Evolutionary conservation across 2,329 filamentous ascomycete species (phyloP).

Genomic region (Microcyclospora pomicola): DNA sequence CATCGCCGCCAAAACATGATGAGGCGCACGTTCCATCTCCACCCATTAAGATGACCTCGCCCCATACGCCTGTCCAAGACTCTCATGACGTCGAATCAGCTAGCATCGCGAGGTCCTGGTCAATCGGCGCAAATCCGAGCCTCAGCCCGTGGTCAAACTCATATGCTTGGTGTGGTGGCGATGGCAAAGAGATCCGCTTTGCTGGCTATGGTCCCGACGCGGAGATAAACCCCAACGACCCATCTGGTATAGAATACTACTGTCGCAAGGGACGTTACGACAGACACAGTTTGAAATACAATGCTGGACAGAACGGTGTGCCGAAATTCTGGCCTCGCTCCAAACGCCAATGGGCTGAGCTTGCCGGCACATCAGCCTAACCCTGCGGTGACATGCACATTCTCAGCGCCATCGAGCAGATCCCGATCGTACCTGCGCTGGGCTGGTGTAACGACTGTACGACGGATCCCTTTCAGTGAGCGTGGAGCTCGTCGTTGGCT

Average conservation of each 20-base stretch:
- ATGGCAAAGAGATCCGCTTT: slow-evolving; percentile 24
- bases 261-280: background rate
- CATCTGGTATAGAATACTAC: slow-evolving; percentile 10
- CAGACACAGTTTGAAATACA: background rate
- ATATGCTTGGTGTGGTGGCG: slow-evolving; percentile 23
- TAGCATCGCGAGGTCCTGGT: slow-evolving; percentile 2
- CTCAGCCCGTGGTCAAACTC: slow-evolving; percentile 6
- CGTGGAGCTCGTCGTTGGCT: too few relatives aligned
- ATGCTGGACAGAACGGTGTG: background rate
- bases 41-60: background rate
- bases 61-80: slow-evolving; percentile 4
- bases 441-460: slow-evolving; percentile 3
- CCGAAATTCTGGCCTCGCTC: slow-evolving; percentile 11
- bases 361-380: slow-evolving; percentile 4
- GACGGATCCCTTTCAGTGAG: background rate
- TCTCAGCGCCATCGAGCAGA: slow-evolving; percentile 8
- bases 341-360: slow-evolving; percentile 15
- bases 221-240: slow-evolving; percentile 16
- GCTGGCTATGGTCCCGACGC: slow-evolving; percentile 19
- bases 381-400: slow-evolving; percentile 14
- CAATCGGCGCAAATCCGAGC: slow-evolving; percentile 4
- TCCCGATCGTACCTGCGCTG: slow-evolving; percentile 4
- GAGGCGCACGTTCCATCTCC: background rate
- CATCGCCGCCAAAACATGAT: slow-evolving; percentile 1
- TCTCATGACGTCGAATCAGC: background rate